Conservation (phyloP, 1,284 basidiomycete genomes). For the Moniliella sp. region DNA sequence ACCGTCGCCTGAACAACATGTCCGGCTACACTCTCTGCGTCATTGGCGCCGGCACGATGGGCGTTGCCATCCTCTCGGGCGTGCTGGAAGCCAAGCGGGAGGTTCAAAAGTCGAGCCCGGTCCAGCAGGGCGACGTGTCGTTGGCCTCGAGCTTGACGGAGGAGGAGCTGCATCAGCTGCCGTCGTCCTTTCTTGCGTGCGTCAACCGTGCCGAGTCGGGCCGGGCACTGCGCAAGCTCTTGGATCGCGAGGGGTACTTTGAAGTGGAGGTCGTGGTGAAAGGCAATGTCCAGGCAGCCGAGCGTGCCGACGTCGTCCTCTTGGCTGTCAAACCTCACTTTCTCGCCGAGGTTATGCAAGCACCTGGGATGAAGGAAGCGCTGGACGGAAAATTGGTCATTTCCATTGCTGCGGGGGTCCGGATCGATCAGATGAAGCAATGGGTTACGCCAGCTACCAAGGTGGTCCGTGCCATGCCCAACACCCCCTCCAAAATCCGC, state of each 20-base stretch:
- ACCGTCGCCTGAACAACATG: too few relatives aligned
- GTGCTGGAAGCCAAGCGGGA: slow-evolving; percentile 40
- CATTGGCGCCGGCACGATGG: slow-evolving; percentile 76
- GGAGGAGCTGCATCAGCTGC: slow-evolving; percentile 39
- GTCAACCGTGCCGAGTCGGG: slow-evolving; percentile 61
- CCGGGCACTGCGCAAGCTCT: slow-evolving; percentile 47
- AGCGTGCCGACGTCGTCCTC: slow-evolving; percentile 60
- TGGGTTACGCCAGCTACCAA: slow-evolving; percentile 48
- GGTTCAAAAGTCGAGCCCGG: neutral
- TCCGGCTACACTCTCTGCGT: slow-evolving; percentile 20
- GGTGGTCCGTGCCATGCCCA: slow-evolving; percentile 91
- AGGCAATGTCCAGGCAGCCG: slow-evolving; percentile 51
- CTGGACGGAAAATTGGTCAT: slow-evolving; percentile 73
- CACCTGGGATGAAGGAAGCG: slow-evolving; percentile 64
- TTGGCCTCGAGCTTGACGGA: slow-evolving; percentile 2
- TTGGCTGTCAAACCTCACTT: slow-evolving; percentile 57
- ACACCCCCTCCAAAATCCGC: slow-evolving; percentile 65
- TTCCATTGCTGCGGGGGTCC: slow-evolving; percentile 86
- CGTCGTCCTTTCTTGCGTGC: slow-evolving; percentile 66
- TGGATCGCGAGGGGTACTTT: slow-evolving; percentile 49
- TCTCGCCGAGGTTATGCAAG: slow-evolving; percentile 52
- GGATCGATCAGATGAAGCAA: slow-evolving; percentile 53
- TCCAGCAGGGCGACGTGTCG: neutral
- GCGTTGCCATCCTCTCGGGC: slow-evolving; percentile 77
- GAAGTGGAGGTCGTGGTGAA: slow-evolving; percentile 20